Percentiles rank a stretch among this genome's conserved stretches.
phyloP scores from a whole-genome alignment of 352 stramenopile species.

The Paralagenidium karlingii region DNA sequence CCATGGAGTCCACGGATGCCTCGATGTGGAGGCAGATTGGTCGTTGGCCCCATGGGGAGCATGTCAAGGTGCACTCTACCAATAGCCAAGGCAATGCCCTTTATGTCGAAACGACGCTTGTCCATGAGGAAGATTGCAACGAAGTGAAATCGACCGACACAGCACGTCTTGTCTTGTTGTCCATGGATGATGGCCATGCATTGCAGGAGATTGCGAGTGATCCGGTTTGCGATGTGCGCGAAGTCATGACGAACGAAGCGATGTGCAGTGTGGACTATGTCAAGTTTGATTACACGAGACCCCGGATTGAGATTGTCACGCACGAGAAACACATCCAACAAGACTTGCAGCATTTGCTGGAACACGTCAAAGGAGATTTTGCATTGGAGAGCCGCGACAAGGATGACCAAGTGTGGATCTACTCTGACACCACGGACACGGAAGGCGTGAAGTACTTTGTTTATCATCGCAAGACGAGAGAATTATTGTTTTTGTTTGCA shows the following conservation, averaged over 20 bases:
- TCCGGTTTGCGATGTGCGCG: slow-evolving; percentile 11
- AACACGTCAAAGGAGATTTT: slow-evolving; percentile 9
- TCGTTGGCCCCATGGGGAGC: slow-evolving; percentile 22
- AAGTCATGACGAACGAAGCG: slow-evolving; percentile 15
- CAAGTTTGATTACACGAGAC: slow-evolving; percentile 21
- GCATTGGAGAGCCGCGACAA: slow-evolving; percentile 16
- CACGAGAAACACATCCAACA: slow-evolving; percentile 11
- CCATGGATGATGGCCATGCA: slow-evolving; percentile 14
- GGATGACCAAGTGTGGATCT: slow-evolving; percentile 55
- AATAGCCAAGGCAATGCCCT: slow-evolving; percentile 15
- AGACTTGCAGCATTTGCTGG: slow-evolving; percentile 15
- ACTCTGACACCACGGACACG: slow-evolving; percentile 40
- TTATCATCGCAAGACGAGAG: slow-evolving; percentile 14
- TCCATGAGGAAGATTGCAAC: slow-evolving; percentile 9
- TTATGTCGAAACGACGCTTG: slow-evolving; percentile 23
- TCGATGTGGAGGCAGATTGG: slow-evolving; percentile 20
- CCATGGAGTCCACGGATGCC: slow-evolving; percentile 6
- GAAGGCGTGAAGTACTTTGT: slow-evolving; percentile 26
- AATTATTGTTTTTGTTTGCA: slow-evolving; percentile 20
- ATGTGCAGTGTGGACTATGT: slow-evolving; percentile 10
- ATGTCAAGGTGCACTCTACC: slow-evolving; percentile 9
- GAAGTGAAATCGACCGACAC: too few species aligned
- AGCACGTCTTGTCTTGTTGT: slow-evolving; percentile 25
- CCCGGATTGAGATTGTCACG: slow-evolving; percentile 15
- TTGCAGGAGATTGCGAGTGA: slow-evolving; percentile 16